These are phyloP conservation scores for Monosporozyma unispora DNA, from an alignment of 805 yeast genomes.

Conservation along the genomic window DNA sequence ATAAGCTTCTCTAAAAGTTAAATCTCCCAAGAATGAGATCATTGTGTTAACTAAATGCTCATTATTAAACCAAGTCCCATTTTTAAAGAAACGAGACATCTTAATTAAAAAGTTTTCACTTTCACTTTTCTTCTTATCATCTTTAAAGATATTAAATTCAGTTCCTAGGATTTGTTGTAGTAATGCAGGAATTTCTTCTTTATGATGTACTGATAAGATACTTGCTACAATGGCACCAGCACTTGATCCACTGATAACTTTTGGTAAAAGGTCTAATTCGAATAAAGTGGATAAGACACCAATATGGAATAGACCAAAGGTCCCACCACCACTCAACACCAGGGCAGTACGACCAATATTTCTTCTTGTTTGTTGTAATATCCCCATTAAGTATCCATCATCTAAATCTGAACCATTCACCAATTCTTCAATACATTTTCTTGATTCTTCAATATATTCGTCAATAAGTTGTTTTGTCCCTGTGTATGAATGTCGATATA, in stretches of 20 bases:
- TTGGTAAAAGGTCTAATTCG: conserved; percentile 67
- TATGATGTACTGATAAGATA: conserved; percentile 72
- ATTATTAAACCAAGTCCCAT: conserved; percentile 84
- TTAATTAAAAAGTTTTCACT: conserved; percentile 43
- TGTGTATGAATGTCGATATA: conserved; percentile 67
- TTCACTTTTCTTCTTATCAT: conserved; percentile 39
- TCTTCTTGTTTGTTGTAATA: conserved; percentile 75
- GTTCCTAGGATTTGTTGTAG: conserved; percentile 36
- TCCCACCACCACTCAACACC: conserved; percentile 87
- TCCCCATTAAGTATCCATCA: conserved; percentile 60
- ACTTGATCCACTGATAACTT: conserved; percentile 83
- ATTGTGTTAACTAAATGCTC: conserved; percentile 60
- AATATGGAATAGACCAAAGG: conserved; percentile 82
- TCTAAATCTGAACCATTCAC: conserved; percentile 37
- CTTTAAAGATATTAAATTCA: conserved; percentile 49
- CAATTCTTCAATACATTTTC: conserved; percentile 30
- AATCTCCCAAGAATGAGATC: conserved; percentile 70
- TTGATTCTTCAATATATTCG: conserved; percentile 73
- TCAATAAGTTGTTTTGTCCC: conserved; percentile 82
- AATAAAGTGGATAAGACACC: conserved; percentile 77
- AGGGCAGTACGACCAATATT: conserved; percentile 90
- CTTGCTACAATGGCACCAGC: conserved; percentile 93
- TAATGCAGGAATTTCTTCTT: conserved; percentile 55
- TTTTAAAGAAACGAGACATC: conserved; percentile 54
- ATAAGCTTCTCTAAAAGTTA: conserved; percentile 88